Conservation (phyloP, 2,329 filamentous ascomycete genomes). For the Shiraia sp. region DNA sequence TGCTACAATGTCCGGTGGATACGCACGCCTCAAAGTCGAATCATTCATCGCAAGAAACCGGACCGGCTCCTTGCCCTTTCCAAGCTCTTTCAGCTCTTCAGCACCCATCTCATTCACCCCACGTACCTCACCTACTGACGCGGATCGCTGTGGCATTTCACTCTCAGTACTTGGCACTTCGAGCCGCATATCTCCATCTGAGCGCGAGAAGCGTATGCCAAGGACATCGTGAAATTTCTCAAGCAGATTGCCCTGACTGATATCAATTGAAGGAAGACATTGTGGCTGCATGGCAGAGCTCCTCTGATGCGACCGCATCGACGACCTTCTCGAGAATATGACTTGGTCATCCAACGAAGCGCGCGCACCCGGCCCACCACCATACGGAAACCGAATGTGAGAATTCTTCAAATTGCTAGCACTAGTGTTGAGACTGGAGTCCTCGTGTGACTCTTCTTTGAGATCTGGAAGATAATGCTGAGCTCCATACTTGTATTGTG, state of each 20-base stretch:
- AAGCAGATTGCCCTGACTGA: constrained; percentile 52
- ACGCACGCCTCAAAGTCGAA: constrained; percentile 28
- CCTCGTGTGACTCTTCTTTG: constrained; percentile 55
- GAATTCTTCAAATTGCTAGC: constrained; percentile 37
- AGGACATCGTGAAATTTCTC: constrained; percentile 51
- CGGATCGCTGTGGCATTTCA: constrained; percentile 41
- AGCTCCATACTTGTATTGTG: constrained; percentile 36
- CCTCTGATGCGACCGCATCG: constrained; percentile 21
- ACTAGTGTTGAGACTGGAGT: constrained; percentile 48
- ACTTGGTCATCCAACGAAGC: constrained; percentile 26
- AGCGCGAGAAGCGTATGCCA: constrained; percentile 44
- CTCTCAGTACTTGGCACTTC: constrained; percentile 34
- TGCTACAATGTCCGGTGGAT: constrained; percentile 47
- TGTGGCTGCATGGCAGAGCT: constrained; percentile 33
- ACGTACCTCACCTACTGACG: constrained; percentile 42
- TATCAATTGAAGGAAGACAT: constrained; percentile 53
- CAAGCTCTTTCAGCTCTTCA: constrained; percentile 15
- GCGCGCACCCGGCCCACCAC: constrained; percentile 18
- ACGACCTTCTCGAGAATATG: constrained; percentile 23
- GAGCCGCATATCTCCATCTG: constrained; percentile 37
- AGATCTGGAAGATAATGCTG: constrained; percentile 48
- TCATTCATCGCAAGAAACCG: constrained; percentile 14
- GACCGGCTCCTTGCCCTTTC: constrained; percentile 2
- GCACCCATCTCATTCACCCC: constrained; percentile 7
- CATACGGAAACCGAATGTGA: constrained; percentile 30